Evolutionary conservation across 2,329 filamentous ascomycete genomes (phyloP), one percentile per base, ranked within the genome.

Genomic region (Cladosporium austrohemisphaericum): DNA sequence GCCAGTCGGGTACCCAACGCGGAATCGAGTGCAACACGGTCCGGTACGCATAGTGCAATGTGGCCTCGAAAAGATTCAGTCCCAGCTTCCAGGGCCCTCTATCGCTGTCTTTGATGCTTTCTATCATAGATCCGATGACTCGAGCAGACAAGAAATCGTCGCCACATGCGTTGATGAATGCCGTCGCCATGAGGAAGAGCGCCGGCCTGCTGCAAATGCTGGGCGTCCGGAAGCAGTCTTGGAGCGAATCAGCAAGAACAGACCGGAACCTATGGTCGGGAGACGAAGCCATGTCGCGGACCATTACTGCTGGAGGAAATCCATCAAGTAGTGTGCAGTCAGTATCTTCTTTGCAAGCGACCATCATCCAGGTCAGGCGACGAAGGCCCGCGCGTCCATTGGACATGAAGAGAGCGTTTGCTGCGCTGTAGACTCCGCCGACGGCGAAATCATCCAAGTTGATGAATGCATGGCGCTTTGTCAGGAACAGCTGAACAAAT

Each of bases 1-100:
- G 40, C 43, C 40, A 51, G 3, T 41, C 32, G 8, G 36, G 29
- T 14, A 36, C 50, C 49, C 49, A 54, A 5, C 16, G 2, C 9
- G 38, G 11, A 16, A 54, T 22, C 10, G 20, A 19, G 7, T 41
- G 26, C 22, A 51, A n/a, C 19, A 46, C 31, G 14, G 38, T 32
- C 26, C 14, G 14, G 8, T 49, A 49, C 8, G 41, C 43, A 4
- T 32, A 8, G 5, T 5, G 7, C 22, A 28, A 18, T 10, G 41
- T 29, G 5, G 25, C 19, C 3, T 18, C 26, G 13, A 51, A 33
- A 23, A 52, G 44, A 7, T 52, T 23, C 8, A 54, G 32, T 6
- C n/a, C 31, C 13, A 29, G 8, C 13, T 22, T 41, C 16, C 22
- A 35, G 19, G 49, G 25, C 10, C 36, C 19, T 10, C 26, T 28